Evolutionary conservation across 495 filamentous ascomycete species (phyloP).

Genomic region (Sordaria brevicollis): DNA sequence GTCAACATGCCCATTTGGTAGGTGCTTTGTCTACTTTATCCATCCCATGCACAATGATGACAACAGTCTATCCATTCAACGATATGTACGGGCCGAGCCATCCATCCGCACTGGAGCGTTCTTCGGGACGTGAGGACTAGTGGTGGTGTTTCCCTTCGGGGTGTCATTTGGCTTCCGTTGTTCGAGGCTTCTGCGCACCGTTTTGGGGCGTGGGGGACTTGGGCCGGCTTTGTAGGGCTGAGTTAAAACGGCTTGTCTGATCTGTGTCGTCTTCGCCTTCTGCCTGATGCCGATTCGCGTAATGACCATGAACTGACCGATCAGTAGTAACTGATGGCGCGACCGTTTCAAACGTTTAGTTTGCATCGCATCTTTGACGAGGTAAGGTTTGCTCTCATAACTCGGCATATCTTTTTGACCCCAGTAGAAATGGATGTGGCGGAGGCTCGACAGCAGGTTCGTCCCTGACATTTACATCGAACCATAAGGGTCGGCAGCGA

Average conservation of each 20-base stretch:
- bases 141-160: slow-evolving; percentile 66
- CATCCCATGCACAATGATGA: slow-evolving; percentile 60
- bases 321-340: neutral
- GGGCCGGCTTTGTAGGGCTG: slow-evolving; percentile 36
- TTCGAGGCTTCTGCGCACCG: slow-evolving; percentile 23
- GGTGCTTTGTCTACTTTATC: slow-evolving; percentile 1
- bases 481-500: neutral
- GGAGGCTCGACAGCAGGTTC: neutral
- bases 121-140: slow-evolving; percentile 58
- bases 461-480: neutral
- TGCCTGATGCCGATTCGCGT: neutral
- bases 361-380: neutral
- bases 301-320: neutral
- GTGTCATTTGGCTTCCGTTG: slow-evolving; percentile 40
- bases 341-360: neutral
- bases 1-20: slow-evolving; percentile 6
- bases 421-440: neutral
- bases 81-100: slow-evolving; percentile 64
- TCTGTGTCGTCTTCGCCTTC: neutral
- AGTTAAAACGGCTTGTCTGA: slow-evolving; percentile 44
- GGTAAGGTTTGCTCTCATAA: neutral
- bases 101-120: slow-evolving; percentile 68
- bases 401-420: neutral
- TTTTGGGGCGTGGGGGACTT: slow-evolving; percentile 29
- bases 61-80: slow-evolving; percentile 99